These are phyloP conservation scores for Ustilago curta DNA, from an alignment of 1,284 basidiomycete genomes.

Conservation along the genomic window DNA sequence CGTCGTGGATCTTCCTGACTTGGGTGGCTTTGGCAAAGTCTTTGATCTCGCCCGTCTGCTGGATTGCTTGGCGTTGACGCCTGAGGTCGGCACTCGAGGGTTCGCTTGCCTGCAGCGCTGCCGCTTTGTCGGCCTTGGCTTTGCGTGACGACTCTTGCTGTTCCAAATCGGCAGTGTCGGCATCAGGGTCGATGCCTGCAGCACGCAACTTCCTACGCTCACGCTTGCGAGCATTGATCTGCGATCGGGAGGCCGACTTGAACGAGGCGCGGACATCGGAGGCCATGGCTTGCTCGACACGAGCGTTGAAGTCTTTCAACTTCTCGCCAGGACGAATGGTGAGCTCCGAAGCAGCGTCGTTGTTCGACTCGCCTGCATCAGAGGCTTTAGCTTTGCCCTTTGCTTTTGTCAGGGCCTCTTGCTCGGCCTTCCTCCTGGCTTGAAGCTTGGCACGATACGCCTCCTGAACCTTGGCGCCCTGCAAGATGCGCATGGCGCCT, in stretches of 20 bases:
- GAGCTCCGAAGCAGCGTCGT: conserved; percentile 26
- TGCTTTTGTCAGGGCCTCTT: conserved; percentile 28
- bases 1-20: conserved; percentile 59
- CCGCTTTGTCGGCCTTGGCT: conserved; percentile 52
- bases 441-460: conserved; percentile 43
- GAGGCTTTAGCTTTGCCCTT: conserved; percentile 40
- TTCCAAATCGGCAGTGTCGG: conserved; percentile 29
- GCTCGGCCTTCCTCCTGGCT: conserved; percentile 34
- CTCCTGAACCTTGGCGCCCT: conserved; percentile 54
- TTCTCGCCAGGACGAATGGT: conserved; percentile 63
- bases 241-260: conserved; percentile 44
- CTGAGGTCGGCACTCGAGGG: conserved; percentile 48
- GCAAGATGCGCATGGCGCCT: conserved; percentile 57
- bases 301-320: conserved; percentile 61
- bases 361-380: conserved; percentile 4
- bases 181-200: conserved; percentile 46
- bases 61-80: conserved; percentile 43
- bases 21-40: conserved; percentile 54
- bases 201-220: conserved; percentile 44
- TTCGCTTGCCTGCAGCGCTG: conserved; percentile 43
- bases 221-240: conserved; percentile 56
- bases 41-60: conserved; percentile 51
- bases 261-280: conserved; percentile 51
- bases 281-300: conserved; percentile 62
- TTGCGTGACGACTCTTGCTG: conserved; percentile 39